Conservation (phyloP, 2,329 filamentous ascomycete species). For the Aspergillus jensenii region DNA sequence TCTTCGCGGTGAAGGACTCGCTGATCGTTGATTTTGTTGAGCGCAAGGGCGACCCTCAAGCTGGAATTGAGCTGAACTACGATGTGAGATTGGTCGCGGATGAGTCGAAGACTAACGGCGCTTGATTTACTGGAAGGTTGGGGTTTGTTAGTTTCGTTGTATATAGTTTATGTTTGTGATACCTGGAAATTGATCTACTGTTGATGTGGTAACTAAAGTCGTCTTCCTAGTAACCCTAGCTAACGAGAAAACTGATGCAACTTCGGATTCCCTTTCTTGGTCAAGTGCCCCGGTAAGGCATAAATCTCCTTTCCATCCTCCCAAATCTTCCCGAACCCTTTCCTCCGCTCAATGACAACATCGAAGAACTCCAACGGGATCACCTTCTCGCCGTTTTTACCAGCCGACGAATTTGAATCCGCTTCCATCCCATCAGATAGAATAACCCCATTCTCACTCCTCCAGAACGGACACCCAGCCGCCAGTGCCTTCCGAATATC, state of each 20-base stretch:
- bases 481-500: slow-evolving; percentile 67
- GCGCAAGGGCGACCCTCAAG: slow-evolving; percentile 51
- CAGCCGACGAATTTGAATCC: slow-evolving; percentile 33
- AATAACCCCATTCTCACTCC: slow-evolving; percentile 64
- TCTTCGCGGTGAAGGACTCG: slow-evolving; percentile 61
- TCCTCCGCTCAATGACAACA: slow-evolving; percentile 70
- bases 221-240: not conserved
- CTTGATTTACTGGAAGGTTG: not conserved
- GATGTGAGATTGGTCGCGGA: slow-evolving; percentile 47
- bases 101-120: not conserved
- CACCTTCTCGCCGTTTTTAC: slow-evolving; percentile 47
- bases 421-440: not conserved
- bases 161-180: slow-evolving; percentile 1
- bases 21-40: slow-evolving; percentile 59
- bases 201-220: not conserved
- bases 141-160: not conserved
- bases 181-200: not conserved
- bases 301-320: slow-evolving; percentile 53
- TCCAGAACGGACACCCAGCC: slow-evolving; percentile 69
- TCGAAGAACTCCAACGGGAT: slow-evolving; percentile 69
- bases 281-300: slow-evolving; percentile 49
- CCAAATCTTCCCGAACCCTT: slow-evolving; percentile 70
- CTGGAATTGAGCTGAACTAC: slow-evolving; percentile 55
- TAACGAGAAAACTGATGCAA: slow-evolving; percentile 8
- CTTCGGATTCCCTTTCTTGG: slow-evolving; percentile 37